Evolutionary conservation across 345 rosid genomes (phyloP).

Genomic region (Linum tenue): DNA sequence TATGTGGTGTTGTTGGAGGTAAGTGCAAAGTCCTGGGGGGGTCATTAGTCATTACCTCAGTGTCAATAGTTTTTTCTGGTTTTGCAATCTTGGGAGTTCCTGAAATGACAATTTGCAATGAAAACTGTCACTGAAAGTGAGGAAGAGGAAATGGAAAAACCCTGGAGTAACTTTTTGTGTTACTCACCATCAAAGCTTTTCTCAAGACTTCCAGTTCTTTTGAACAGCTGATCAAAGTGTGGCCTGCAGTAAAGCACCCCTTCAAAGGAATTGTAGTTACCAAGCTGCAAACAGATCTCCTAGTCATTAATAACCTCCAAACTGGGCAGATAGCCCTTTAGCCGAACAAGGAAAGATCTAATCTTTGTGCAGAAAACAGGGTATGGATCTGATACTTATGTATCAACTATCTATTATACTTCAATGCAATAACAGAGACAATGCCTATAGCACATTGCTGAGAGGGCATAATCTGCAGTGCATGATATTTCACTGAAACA

Average conservation of each 20-base stretch:
- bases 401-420: no score
- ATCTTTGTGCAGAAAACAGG: neutral
- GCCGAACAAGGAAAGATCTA: neutral
- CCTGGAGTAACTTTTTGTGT: neutral
- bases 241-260: conserved; percentile 97
- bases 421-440: no score
- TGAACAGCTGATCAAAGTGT: conserved; percentile 90
- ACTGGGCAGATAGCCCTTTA: neutral
- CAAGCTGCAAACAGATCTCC: conserved; percentile 47
- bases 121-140: conserved; percentile 11
- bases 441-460: no score
- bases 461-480: no score
- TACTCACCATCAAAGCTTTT: conserved; percentile 87
- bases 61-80: conserved; percentile 62
- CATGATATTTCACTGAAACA: no score
- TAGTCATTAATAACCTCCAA: conserved; percentile 4
- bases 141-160: neutral
- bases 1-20: no score
- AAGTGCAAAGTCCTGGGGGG: no score
- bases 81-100: conserved; percentile 87
- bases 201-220: conserved; percentile 95
- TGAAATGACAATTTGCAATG: conserved; percentile 21
- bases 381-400: no score
- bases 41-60: conserved; percentile 45
- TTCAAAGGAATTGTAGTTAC: conserved; percentile 97